Conservation (phyloP, 2,329 filamentous ascomycete genomes). For the Xylaria sp. region DNA sequence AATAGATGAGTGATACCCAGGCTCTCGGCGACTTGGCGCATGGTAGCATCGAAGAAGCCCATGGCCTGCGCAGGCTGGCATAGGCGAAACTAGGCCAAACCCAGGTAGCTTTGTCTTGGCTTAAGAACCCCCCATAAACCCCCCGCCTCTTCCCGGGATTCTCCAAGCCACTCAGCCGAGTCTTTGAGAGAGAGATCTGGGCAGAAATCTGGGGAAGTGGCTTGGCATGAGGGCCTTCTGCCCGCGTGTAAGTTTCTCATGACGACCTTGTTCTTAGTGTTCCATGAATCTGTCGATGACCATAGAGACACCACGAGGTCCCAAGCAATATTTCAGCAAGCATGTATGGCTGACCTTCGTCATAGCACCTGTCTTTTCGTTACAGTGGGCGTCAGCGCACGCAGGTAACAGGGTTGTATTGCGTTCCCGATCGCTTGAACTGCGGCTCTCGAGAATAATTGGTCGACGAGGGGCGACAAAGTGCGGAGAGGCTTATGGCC, state of each 20-base stretch:
- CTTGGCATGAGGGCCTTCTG: slow-evolving; percentile 32
- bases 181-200: slow-evolving; percentile 9
- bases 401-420: slow-evolving; percentile 31
- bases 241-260: slow-evolving; percentile 29
- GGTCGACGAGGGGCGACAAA: slow-evolving; percentile 13
- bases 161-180: slow-evolving; percentile 18
- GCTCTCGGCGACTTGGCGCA: slow-evolving; percentile 38
- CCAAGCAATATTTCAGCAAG: slow-evolving; percentile 8
- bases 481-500: slow-evolving; percentile 21
- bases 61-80: slow-evolving; percentile 7
- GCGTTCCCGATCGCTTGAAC: slow-evolving; percentile 22
- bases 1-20: slow-evolving; percentile 18
- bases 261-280: slow-evolving; percentile 20
- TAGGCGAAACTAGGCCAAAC: slow-evolving; percentile 23
- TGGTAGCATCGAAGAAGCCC: slow-evolving; percentile 29
- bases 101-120: slow-evolving; percentile 34
- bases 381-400: slow-evolving; percentile 7
- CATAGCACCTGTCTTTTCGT: slow-evolving; percentile 21
- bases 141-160: slow-evolving; percentile 36
- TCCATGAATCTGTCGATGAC: slow-evolving; percentile 17
- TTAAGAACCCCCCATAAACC: slow-evolving; percentile 20
- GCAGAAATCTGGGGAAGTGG: slow-evolving; percentile 33
- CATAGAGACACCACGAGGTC: slow-evolving; percentile 31
- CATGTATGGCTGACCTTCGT: slow-evolving; percentile 18
- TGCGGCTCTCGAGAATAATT: slow-evolving; percentile 18